Conservation (phyloP, 2,329 filamentous ascomycete genomes). For the Ophiostoma ips region DNA sequence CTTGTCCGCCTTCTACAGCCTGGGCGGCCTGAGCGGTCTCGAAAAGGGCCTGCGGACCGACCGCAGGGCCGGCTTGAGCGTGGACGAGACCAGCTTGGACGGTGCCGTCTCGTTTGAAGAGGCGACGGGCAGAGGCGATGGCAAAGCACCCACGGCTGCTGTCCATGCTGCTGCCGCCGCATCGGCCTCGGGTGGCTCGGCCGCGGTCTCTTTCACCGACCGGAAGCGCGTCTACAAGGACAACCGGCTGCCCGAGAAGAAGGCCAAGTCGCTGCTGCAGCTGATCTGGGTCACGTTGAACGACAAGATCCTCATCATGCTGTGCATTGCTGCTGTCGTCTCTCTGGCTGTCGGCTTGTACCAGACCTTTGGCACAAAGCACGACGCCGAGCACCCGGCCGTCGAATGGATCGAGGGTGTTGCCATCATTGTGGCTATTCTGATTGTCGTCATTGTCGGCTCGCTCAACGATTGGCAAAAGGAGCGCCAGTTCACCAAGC, state of each 20-base stretch:
- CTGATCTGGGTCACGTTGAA: slow-evolving; percentile 76
- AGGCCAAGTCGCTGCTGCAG: slow-evolving; percentile 57
- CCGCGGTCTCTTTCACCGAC: slow-evolving; percentile 35
- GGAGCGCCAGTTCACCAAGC: slow-evolving; percentile 62
- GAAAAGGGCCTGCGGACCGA: slow-evolving; percentile 68
- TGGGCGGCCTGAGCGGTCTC: slow-evolving; percentile 66
- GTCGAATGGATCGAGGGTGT: slow-evolving; percentile 75
- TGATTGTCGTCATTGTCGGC: slow-evolving; percentile 63
- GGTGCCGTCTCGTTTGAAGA: slow-evolving; percentile 61
- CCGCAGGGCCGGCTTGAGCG: slow-evolving; percentile 56
- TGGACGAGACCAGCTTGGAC: slow-evolving; percentile 55
- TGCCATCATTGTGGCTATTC: slow-evolving; percentile 67
- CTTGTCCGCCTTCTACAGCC: slow-evolving; percentile 61
- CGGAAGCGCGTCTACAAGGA: slow-evolving; percentile 58
- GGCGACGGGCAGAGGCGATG: slow-evolving; percentile 30
- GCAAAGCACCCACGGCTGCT: slow-evolving; percentile 16
- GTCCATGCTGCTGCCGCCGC: slow-evolving; percentile 17
- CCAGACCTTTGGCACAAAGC: slow-evolving; percentile 51
- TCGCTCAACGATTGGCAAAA: slow-evolving; percentile 72
- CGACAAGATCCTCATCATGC: slow-evolving; percentile 64
- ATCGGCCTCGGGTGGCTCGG: slow-evolving; percentile 7
- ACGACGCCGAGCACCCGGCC: slow-evolving; percentile 34
- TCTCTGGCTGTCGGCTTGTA: slow-evolving; percentile 64
- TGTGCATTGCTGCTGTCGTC: slow-evolving; percentile 56
- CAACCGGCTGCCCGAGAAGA: slow-evolving; percentile 60